Base-by-base conservation (phyloP, 1,284 basidiomycete species). In the Ceratobasidium sp. region DNA sequence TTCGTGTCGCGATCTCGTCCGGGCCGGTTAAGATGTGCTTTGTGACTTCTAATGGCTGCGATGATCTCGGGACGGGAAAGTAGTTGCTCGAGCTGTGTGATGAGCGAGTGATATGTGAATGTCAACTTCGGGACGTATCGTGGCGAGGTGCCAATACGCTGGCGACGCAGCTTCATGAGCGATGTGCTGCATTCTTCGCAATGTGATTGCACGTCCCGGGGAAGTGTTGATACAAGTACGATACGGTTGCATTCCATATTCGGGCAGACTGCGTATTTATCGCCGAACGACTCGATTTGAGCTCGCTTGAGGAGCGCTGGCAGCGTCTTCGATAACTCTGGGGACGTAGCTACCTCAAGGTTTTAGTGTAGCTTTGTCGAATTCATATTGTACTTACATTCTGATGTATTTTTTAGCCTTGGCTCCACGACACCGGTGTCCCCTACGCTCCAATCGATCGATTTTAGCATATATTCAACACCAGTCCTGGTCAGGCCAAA, bases 371-470 rank as follows among this genome's bases (percentile, higher is more conserved):
- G 28, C 28, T 15, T 39, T 39, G 28, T 26, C 18, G 13, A 28
- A 61, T 61, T 61, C 33, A 18, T 33, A 39, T 39, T 67, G 42
- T 49, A 51, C 64, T 67, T 51, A 67, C 64, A n/a, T 40, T 39
- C 46, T 67, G 20, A 18, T 26, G 64, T 67, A 51, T 51, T 28
- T 49, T 23, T 46, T 20, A 28, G n/a, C 44, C 44, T 46, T 26
- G 64, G 64, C 23, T 67, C 42, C 23, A 67, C 46, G n/a, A 67
- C 42, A 28, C 64, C 64, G 6, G 64, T 51, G 46, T 67, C 64
- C 64, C 64, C 64, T 67, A 67, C 18, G 46, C 64, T 67, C 64
- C 64, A 67, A 28, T 67, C 64, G 15, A 67, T 46, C 44, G 42
- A 67, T 49, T 67, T 51, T 23, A 67, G 42, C 64, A 67, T 67